phyloP scores from a whole-genome alignment of 139 green algal species.

The Picochlorum sp. region DNA sequence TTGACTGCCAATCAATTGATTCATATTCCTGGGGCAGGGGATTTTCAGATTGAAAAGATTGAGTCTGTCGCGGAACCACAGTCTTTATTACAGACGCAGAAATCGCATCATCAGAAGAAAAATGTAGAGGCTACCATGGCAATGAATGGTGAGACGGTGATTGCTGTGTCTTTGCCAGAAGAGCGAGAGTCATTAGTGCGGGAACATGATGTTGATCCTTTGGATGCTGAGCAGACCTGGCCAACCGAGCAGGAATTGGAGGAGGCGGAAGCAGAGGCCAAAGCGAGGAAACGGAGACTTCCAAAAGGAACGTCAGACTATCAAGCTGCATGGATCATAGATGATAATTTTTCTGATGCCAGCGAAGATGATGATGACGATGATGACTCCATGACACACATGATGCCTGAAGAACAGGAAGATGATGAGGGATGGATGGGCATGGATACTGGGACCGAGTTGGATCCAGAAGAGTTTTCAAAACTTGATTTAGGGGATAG shows the following conservation, averaged over 20 bases:
- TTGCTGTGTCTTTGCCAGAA: slow-evolving; percentile 37
- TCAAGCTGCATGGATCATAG: slow-evolving; percentile 87
- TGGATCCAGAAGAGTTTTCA: slow-evolving; percentile 24
- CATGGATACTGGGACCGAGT: slow-evolving; percentile 28
- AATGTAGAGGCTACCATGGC: slow-evolving; percentile 8
- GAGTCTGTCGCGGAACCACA: slow-evolving; percentile 31
- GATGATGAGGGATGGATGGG: slow-evolving; percentile 5
- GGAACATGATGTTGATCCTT: slow-evolving; percentile 52
- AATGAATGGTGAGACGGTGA: slow-evolving; percentile 24
- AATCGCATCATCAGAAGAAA: background rate
- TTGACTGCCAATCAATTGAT: slow-evolving; percentile 70
- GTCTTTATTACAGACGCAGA: slow-evolving; percentile 1
- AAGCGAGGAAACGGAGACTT: slow-evolving; percentile 34
- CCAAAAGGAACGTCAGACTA: slow-evolving; percentile 82
- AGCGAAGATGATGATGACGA: slow-evolving; percentile 25
- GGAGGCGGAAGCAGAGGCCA: slow-evolving; percentile 29
- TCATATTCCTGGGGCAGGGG: slow-evolving; percentile 61
- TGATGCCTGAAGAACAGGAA: slow-evolving; percentile 3
- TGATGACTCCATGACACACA: slow-evolving; percentile 21
- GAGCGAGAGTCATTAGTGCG: slow-evolving; percentile 46
- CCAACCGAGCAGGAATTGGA: slow-evolving; percentile 64
- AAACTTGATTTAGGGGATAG: slow-evolving; percentile 39
- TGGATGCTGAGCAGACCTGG: slow-evolving; percentile 83
- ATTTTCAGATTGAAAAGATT: slow-evolving; percentile 68
- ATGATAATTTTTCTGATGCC: slow-evolving; percentile 37